A percentile compares a stretch with the other conserved stretches of the same genome.
phyloP scores from a whole-genome alignment of 306 rosid species.

The Vicia sativa region DNA sequence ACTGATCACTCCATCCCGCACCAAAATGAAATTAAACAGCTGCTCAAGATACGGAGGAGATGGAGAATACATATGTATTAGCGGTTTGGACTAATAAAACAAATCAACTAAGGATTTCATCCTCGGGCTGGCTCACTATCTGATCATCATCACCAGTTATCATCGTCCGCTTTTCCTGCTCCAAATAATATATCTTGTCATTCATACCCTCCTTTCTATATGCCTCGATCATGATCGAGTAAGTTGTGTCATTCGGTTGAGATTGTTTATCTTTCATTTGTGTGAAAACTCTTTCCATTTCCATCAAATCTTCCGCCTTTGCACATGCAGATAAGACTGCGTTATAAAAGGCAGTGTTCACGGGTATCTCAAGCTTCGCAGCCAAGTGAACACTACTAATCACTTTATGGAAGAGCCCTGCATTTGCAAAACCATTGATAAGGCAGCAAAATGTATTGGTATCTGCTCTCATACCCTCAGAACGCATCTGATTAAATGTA shows the following conservation, averaged over 20 bases:
- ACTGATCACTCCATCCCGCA: slow-evolving; percentile 32
- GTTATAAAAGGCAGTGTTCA: slow-evolving; percentile 72
- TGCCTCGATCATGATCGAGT: slow-evolving; percentile 70
- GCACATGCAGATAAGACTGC: slow-evolving; percentile 87
- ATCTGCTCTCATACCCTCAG: slow-evolving; percentile 93
- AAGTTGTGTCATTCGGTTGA: slow-evolving; percentile 68
- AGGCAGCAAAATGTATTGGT: slow-evolving; percentile 95
- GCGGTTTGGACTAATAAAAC: slow-evolving; percentile 34
- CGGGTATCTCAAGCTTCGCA: slow-evolving; percentile 77
- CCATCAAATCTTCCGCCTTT: slow-evolving; percentile 87
- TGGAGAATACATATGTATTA: slow-evolving; percentile 34
- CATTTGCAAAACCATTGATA: slow-evolving; percentile 88
- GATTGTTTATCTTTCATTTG: slow-evolving; percentile 82
- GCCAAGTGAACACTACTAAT: slow-evolving; percentile 78
- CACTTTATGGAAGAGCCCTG: slow-evolving; percentile 95
- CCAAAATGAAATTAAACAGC: slow-evolving; percentile 30
- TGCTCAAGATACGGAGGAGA: slow-evolving; percentile 32
- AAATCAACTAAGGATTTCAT: slow-evolving; percentile 35
- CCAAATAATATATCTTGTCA: slow-evolving; percentile 82
- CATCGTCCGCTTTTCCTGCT: slow-evolving; percentile 58
- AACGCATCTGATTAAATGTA: slow-evolving; percentile 94
- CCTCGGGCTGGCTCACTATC: slow-evolving; percentile 29
- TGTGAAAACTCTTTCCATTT: slow-evolving; percentile 86
- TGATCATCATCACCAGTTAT: slow-evolving; percentile 35
- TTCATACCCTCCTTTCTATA: slow-evolving; percentile 85